Evolutionary conservation across 169 alveolate species (phyloP), one percentile per base, ranked within the genome.

Genomic region (Babesia bigemina): DNA sequence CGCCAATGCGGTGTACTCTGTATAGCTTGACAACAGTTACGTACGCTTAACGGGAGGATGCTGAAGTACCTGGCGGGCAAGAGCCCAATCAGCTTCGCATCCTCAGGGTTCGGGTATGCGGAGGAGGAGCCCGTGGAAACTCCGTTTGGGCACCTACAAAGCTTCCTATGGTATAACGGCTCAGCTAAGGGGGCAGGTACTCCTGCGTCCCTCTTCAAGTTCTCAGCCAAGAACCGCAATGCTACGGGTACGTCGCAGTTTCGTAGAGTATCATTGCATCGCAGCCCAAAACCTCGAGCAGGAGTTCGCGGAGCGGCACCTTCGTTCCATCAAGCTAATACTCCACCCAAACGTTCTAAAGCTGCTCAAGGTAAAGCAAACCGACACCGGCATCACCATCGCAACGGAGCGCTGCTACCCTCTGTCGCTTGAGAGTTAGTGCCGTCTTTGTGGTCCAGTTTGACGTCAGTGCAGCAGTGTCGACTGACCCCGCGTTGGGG

Each of bases 401-500:
- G 91, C 84, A 58, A 88, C 93, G 24, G 93, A 88, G 59, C 86
- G 87, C 63, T 88, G 93, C 56, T 62, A 75, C 12, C 93, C 93
- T 0, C 63, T 88, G 22, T 49, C 78, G 6, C 42, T 53, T 53
- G 60, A 73, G 57, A 82, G 86, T 71, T 60, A 66, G 83, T 81
- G 24, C 28, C 57, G 62, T 48, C 65, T 59, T 21, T 70, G 62
- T 19, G 52, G 49, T 63, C 12, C 17, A 16, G 39, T 33, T 53
- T 65, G 62, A 78, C 62, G 4, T 22, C 29, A 63, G 55, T 50
- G 74, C 70, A 84, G 87, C 75, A 19, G 60, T 88, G 21, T 79
- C 86, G 24, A 67, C 88, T 17, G 90, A 85, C 48, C 79, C 85
- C 22, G 76, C 90, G 49, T 74, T 88, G 50, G 90, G 88, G 63